Percentiles rank a stretch among this genome's conserved stretches.
These are phyloP conservation scores for Ustilago tritici DNA, from an alignment of 1,284 basidiomycete species.

Conservation along the genomic window DNA sequence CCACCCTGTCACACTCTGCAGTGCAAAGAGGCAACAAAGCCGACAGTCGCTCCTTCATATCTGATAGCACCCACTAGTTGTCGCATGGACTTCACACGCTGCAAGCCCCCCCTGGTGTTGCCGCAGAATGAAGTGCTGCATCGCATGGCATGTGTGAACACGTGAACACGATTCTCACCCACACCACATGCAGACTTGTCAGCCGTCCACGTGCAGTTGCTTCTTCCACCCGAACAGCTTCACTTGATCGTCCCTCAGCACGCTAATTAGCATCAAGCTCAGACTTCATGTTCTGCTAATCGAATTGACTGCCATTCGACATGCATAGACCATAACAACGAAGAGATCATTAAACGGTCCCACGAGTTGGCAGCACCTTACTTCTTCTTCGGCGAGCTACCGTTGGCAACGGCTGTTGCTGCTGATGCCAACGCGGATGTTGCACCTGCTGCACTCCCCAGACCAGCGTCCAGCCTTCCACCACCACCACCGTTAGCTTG, in stretches of 20 bases:
- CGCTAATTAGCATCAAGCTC: no score
- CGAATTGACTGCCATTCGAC: neutral
- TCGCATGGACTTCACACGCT: neutral
- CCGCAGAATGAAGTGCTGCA: neutral
- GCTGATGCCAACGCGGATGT: constrained; percentile 9
- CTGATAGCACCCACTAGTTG: neutral
- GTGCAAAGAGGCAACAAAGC: neutral
- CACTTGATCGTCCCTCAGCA: neutral
- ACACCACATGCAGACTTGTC: no score
- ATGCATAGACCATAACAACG: neutral
- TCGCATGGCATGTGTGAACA: neutral
- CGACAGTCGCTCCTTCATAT: neutral
- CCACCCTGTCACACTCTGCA: neutral
- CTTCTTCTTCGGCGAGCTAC: constrained; percentile 38
- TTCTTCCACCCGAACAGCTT: neutral
- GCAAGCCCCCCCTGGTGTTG: neutral
- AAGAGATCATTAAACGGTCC: neutral
- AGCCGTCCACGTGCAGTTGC: neutral
- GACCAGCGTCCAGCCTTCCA: neutral
- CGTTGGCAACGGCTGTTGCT: constrained; percentile 17
- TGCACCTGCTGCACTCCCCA: neutral
- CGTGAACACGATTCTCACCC: no score
- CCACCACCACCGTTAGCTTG: neutral
- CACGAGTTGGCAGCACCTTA: neutral
- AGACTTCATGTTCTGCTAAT: no score